Evolutionary conservation across 2,329 filamentous ascomycete species (phyloP).

Genomic region (Cercospora sp.): DNA sequence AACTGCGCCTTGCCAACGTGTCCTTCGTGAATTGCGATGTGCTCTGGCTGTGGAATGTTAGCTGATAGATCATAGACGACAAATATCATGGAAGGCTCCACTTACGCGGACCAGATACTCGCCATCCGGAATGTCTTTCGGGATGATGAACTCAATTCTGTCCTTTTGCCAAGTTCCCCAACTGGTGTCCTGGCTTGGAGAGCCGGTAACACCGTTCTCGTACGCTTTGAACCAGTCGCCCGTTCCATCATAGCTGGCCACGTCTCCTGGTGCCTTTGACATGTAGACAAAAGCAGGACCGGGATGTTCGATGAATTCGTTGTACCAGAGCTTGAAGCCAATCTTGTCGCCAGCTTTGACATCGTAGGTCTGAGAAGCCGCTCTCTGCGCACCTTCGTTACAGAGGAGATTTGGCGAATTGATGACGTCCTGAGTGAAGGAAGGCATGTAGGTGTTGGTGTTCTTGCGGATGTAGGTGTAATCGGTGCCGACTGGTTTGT

Average conservation of each 20-base stretch:
- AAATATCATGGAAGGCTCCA: neutral
- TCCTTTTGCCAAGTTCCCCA: slow-evolving; percentile 23
- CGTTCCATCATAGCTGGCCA: slow-evolving; percentile 21
- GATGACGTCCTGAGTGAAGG: slow-evolving; percentile 21
- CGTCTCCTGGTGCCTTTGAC: slow-evolving; percentile 23
- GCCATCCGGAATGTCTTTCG: slow-evolving; percentile 10
- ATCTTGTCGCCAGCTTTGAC: slow-evolving; percentile 26
- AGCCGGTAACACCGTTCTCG: slow-evolving; percentile 18
- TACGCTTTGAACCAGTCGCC: slow-evolving; percentile 29
- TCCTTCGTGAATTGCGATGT: slow-evolving; percentile 26
- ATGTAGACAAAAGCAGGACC: slow-evolving; percentile 26
- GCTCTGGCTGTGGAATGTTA: slow-evolving; percentile 17
- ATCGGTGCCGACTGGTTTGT: slow-evolving; percentile 17
- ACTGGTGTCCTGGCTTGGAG: slow-evolving; percentile 14
- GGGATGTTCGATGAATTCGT: slow-evolving; percentile 27
- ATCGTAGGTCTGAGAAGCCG: slow-evolving; percentile 18
- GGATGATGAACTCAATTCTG: slow-evolving; percentile 25
- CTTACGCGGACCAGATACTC: neutral
- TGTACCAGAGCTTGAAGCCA: slow-evolving; percentile 21
- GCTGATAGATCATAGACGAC: neutral
- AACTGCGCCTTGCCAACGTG: slow-evolving; percentile 25
- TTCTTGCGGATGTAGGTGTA: slow-evolving; percentile 28
- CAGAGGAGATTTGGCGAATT: slow-evolving; percentile 6
- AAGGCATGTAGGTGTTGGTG: slow-evolving; percentile 24
- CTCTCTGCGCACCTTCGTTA: slow-evolving; percentile 20